A percentile compares a stretch with the other conserved stretches of the same genome.
Evolutionary conservation across 2,329 filamentous ascomycete species (phyloP).

Genomic region (Paradendryphiella salina): DNA sequence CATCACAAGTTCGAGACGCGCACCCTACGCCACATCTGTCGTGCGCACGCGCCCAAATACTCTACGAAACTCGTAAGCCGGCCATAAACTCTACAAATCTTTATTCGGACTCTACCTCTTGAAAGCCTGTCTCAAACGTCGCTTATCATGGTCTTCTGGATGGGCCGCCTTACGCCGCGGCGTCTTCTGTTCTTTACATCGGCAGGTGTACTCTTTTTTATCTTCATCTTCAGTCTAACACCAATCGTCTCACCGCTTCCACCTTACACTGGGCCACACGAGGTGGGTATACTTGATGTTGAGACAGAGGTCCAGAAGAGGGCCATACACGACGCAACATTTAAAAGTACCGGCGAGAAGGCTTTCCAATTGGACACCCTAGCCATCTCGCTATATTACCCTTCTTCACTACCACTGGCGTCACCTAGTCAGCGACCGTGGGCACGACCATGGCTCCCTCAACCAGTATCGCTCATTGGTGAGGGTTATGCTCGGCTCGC

Average conservation of each 20-base stretch:
- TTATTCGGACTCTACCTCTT: background rate
- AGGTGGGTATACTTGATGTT: constrained; percentile 52
- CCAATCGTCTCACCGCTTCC: constrained; percentile 50
- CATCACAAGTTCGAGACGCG: constrained; percentile 2
- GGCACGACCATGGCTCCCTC: constrained; percentile 51
- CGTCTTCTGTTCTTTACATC: constrained; percentile 35
- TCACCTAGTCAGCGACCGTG: constrained; percentile 32
- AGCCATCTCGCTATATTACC: constrained; percentile 53
- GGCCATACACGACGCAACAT: constrained; percentile 42
- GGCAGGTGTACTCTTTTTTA: constrained; percentile 37
- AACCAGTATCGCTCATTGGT: constrained; percentile 49
- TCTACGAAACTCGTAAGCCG: background rate
- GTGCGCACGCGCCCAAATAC: no score
- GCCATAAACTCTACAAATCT: background rate
- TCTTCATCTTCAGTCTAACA: constrained; percentile 47
- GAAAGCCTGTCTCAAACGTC: background rate
- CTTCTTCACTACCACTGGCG: constrained; percentile 36
- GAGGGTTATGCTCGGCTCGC: constrained; percentile 52
- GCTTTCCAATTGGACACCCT: constrained; percentile 53
- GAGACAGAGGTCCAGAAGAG: constrained; percentile 47
- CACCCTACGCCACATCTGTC: no score
- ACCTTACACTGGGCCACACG: constrained; percentile 48
- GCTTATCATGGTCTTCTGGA: constrained; percentile 28
- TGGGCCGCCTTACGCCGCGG: constrained; percentile 29
- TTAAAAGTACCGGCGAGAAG: constrained; percentile 46